These are phyloP conservation scores for Plasmodium berghei DNA, from an alignment of 169 alveolate species.

Conservation along the genomic window DNA sequence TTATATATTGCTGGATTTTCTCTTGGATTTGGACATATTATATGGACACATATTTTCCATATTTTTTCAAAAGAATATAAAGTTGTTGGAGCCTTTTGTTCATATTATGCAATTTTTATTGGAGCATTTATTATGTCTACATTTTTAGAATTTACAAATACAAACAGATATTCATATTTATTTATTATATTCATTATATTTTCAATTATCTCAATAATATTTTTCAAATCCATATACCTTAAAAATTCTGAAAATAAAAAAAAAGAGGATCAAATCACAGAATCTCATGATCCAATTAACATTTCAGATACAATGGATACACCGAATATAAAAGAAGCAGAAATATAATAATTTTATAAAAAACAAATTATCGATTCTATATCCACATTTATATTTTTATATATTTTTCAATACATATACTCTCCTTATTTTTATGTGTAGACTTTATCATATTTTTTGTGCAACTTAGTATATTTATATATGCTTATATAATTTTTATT, in stretches of 20 bases:
- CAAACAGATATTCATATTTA: slow-evolving; percentile 10
- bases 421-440: too few species aligned
- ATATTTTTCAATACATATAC: too few species aligned
- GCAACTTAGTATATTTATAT: too few species aligned
- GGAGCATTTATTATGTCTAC: slow-evolving; percentile 39
- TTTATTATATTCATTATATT: slow-evolving; percentile 32
- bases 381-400: too few species aligned
- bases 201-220: slow-evolving; percentile 7
- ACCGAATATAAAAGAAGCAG: too few species aligned
- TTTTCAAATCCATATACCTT: slow-evolving; percentile 1
- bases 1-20: slow-evolving; percentile 30
- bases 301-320: too few species aligned
- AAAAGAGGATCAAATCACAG: too few species aligned
- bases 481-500: too few species aligned
- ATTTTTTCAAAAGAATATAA: slow-evolving; percentile 55
- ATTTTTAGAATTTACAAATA: slow-evolving; percentile 13
- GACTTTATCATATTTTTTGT: too few species aligned
- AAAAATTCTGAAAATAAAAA: background rate
- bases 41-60: slow-evolving; percentile 59
- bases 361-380: too few species aligned
- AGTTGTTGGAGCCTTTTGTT: slow-evolving; percentile 32
- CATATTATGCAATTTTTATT: slow-evolving; percentile 39
- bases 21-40: slow-evolving; percentile 65
- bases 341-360: too few species aligned
- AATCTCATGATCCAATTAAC: too few species aligned